phyloP scores from a whole-genome alignment of 108 stramenopile genomes.

The Aurantiochytrium sp. region DNA sequence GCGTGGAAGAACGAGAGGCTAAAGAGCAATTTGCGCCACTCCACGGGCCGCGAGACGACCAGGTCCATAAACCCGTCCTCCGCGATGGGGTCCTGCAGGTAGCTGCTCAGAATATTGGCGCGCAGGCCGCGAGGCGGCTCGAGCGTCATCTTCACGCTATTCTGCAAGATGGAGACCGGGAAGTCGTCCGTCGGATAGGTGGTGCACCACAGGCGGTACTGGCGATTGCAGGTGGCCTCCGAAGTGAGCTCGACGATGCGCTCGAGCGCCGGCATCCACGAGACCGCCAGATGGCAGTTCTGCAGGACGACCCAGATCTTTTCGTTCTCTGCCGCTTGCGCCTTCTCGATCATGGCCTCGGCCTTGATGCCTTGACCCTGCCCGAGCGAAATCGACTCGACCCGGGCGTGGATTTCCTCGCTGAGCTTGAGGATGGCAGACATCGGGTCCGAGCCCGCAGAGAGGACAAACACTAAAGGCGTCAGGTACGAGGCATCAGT shows the following conservation, averaged over 20 bases:
- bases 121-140: slow-evolving; percentile 59
- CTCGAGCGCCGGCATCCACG: slow-evolving; percentile 65
- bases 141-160: slow-evolving; percentile 63
- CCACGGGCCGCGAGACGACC: slow-evolving; percentile 29
- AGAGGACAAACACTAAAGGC: slow-evolving; percentile 57
- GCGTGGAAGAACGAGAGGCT: slow-evolving; percentile 61
- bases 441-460: slow-evolving; percentile 59
- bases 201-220: slow-evolving; percentile 61
- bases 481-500: slow-evolving; percentile 50
- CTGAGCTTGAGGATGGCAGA: slow-evolving; percentile 58
- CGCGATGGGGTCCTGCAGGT: slow-evolving; percentile 47
- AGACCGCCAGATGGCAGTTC: slow-evolving; percentile 60
- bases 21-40: slow-evolving; percentile 58
- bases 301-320: slow-evolving; percentile 60
- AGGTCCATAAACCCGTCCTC: slow-evolving; percentile 46
- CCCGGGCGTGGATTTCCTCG: slow-evolving; percentile 44
- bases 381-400: slow-evolving; percentile 52
- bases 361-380: slow-evolving; percentile 62
- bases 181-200: slow-evolving; percentile 55
- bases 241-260: slow-evolving; percentile 54
- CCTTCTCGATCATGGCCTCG: slow-evolving; percentile 46
- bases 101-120: slow-evolving; percentile 49
- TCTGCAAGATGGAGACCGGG: slow-evolving; percentile 57
- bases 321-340: slow-evolving; percentile 46
- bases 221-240: slow-evolving; percentile 29